Evolutionary conservation across 495 filamentous ascomycete genomes (phyloP).

Genomic region (Penicillium paxilli): DNA sequence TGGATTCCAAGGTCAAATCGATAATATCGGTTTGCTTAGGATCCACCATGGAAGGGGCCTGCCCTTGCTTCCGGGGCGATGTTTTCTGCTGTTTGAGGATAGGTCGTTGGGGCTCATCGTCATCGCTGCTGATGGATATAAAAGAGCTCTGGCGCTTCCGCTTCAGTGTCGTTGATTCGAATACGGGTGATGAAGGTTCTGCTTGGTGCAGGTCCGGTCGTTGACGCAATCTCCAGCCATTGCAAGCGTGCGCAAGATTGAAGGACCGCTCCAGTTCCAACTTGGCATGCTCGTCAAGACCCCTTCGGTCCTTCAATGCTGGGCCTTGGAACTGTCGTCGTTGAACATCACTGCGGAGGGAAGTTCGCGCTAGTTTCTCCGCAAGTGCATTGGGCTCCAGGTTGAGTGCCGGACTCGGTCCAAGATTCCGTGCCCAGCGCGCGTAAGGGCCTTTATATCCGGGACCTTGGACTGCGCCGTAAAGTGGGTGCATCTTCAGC

Average conservation of each 20-base stretch:
- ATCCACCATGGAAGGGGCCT: constrained; percentile 5
- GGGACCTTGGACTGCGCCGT: constrained; percentile 46
- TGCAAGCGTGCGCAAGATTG: constrained; percentile 15
- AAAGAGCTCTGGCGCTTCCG: constrained; percentile 10
- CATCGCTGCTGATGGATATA: constrained; percentile 23
- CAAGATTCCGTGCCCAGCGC: constrained; percentile 33
- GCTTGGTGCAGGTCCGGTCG: too few relatives aligned
- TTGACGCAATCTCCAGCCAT: constrained; percentile 30
- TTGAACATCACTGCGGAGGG: constrained; percentile 13
- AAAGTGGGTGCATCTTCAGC: constrained; percentile 40
- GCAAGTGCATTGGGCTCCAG: background rate
- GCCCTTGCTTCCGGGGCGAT: background rate
- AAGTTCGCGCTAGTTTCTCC: background rate
- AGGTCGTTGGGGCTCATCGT: constrained; percentile 3
- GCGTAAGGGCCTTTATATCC: constrained; percentile 48
- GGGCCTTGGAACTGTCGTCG: constrained; percentile 32
- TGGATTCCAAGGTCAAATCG: constrained; percentile 34
- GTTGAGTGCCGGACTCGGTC: constrained; percentile 38
- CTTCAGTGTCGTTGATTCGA: too few relatives aligned
- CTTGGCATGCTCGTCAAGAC: constrained; percentile 19
- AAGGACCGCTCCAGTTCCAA: background rate
- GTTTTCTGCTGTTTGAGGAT: constrained; percentile 7
- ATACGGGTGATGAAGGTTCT: too few relatives aligned
- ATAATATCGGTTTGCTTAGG: constrained; percentile 4
- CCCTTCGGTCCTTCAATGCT: constrained; percentile 17